A percentile compares a stretch with the other conserved stretches of the same genome.
Evolutionary conservation across 2,329 filamentous ascomycete genomes (phyloP).

Genomic region (Penicillium sp.): DNA sequence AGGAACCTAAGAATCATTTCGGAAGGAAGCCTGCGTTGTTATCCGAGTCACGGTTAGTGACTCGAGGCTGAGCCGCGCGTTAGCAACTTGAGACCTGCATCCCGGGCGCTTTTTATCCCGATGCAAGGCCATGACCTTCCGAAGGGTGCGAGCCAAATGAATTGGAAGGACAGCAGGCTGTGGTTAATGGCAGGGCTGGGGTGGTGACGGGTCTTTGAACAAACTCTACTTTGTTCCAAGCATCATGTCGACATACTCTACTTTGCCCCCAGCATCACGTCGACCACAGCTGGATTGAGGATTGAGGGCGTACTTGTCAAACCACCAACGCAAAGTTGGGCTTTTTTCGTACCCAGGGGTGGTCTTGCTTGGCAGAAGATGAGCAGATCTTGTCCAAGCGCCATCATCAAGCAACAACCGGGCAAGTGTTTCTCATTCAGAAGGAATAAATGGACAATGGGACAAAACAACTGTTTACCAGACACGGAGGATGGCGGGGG

Average conservation of each 20-base stretch:
- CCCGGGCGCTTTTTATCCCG: background rate
- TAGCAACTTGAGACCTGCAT: background rate
- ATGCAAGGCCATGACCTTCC: background rate
- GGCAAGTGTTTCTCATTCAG: background rate
- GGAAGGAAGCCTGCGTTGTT: background rate
- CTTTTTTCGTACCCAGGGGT: background rate
- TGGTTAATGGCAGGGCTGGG: background rate
- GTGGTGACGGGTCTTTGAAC: background rate
- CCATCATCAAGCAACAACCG: background rate
- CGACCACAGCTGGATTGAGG: background rate
- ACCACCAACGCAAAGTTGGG: background rate
- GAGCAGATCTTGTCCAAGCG: background rate
- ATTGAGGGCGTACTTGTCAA: background rate
- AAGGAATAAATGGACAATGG: background rate
- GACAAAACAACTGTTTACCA: background rate
- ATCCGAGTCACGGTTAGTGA: background rate
- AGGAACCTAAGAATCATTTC: background rate
- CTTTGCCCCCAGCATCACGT: background rate
- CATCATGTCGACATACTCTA: background rate
- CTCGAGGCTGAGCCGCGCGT: background rate
- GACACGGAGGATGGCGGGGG: constrained; percentile 1
- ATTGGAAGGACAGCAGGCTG: background rate
- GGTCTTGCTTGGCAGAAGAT: background rate
- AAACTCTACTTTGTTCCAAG: background rate
- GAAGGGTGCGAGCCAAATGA: background rate